Evolutionary conservation across 2,329 filamentous ascomycete species (phyloP).

Genomic region (Ceratocystis cubensis): DNA sequence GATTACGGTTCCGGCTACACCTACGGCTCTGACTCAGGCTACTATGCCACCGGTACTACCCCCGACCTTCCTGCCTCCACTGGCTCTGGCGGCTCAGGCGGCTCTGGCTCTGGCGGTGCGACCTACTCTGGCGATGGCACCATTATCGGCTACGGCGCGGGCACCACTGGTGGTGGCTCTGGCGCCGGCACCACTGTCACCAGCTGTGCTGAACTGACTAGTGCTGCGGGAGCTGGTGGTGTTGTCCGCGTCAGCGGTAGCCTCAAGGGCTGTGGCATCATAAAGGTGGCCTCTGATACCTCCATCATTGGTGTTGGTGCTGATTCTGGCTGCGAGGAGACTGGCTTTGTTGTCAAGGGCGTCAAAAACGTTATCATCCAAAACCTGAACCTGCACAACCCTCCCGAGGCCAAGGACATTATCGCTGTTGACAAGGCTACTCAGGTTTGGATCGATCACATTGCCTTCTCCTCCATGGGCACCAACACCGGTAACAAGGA

Average conservation of each 20-base stretch:
- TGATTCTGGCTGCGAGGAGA: conserved; percentile 31
- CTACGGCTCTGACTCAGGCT: no score
- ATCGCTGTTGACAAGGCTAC: conserved; percentile 37
- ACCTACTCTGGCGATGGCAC: conserved; percentile 20
- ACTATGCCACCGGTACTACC: neutral
- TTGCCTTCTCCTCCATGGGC: conserved; percentile 31
- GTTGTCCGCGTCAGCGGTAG: conserved; percentile 37
- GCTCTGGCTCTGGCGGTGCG: neutral
- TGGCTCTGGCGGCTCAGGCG: neutral
- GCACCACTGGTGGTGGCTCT: conserved; percentile 36
- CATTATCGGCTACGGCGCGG: conserved; percentile 27
- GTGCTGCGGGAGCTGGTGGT: conserved; percentile 30
- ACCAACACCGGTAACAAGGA: conserved; percentile 31
- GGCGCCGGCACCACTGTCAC: conserved; percentile 36
- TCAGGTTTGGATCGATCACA: conserved; percentile 39
- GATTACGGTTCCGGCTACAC: neutral
- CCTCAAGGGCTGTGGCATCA: conserved; percentile 32
- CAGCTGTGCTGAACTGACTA: conserved; percentile 31
- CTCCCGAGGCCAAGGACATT: conserved; percentile 38
- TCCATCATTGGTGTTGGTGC: conserved; percentile 39
- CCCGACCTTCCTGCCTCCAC: neutral
- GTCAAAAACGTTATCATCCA: conserved; percentile 44
- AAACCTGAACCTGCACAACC: conserved; percentile 42
- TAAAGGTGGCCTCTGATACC: conserved; percentile 38
- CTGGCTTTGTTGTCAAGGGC: conserved; percentile 37